Conservation (phyloP, 208 protist species). For the Leishmania lainsoni region DNA sequence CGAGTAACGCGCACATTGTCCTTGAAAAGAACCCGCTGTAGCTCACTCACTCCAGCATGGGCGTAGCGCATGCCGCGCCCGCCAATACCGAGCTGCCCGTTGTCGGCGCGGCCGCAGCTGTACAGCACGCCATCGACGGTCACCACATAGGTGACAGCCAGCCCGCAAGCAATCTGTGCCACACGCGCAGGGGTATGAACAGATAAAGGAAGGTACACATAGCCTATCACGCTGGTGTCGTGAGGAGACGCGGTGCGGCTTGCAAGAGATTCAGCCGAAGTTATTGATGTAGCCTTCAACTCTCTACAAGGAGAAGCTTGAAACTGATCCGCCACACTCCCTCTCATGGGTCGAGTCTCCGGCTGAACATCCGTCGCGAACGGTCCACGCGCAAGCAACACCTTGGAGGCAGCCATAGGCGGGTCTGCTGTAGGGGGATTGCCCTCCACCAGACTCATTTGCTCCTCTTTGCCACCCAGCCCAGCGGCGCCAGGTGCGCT, state of each 20-base stretch:
- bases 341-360: background rate
- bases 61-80: conserved; percentile 18
- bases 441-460: background rate
- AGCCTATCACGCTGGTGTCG: background rate
- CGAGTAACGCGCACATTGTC: conserved; percentile 38
- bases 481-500: background rate
- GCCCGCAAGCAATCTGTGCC: conserved; percentile 64
- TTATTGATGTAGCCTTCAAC: background rate
- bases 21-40: conserved; percentile 38
- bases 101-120: conserved; percentile 69
- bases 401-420: background rate
- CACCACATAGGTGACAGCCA: conserved; percentile 63
- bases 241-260: background rate
- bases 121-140: conserved; percentile 57
- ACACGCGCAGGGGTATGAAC: conserved; percentile 41
- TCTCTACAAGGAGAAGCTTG: background rate
- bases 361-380: background rate
- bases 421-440: background rate
- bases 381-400: background rate
- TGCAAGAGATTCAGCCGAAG: background rate
- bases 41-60: conserved; percentile 16
- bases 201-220: conserved; percentile 22
- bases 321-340: background rate
- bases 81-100: conserved; percentile 59
- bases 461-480: background rate